Conservation (phyloP, 2,329 filamentous ascomycete species). For the Berkeleyomyces rouxiae region DNA sequence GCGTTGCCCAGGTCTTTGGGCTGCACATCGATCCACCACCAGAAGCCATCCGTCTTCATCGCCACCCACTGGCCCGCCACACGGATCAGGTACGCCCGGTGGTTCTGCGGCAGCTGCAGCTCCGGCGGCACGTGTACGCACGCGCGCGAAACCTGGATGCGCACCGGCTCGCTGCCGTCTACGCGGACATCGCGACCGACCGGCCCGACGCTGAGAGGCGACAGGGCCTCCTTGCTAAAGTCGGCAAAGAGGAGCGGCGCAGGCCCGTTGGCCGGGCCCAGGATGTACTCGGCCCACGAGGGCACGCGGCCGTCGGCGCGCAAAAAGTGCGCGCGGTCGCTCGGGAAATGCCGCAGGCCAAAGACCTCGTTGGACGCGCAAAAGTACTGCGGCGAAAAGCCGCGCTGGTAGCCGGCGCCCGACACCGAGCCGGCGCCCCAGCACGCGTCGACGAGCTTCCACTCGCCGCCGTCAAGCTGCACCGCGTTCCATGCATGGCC, state of each 20-base stretch:
- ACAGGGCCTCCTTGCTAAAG: constrained; percentile 34
- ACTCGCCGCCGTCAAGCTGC: constrained; percentile 66
- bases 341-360: constrained; percentile 63
- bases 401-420: constrained; percentile 41
- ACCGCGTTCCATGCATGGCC: constrained; percentile 91
- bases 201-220: constrained; percentile 42
- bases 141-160: constrained; percentile 64
- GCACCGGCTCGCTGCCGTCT: constrained; percentile 37
- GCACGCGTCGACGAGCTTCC: constrained; percentile 83
- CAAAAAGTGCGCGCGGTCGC: constrained; percentile 52
- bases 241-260: constrained; percentile 31
- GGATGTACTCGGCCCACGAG: constrained; percentile 69
- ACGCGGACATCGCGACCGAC: constrained; percentile 38
- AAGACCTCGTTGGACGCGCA: constrained; percentile 60
- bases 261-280: constrained; percentile 38
- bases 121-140: constrained; percentile 44
- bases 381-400: constrained; percentile 49
- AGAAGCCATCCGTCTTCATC: constrained; percentile 60
- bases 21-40: constrained; percentile 67
- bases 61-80: constrained; percentile 29
- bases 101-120: not conserved
- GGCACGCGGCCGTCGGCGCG: constrained; percentile 51
- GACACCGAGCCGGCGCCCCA: constrained; percentile 74
- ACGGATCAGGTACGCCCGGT: not conserved
- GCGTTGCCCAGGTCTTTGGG: constrained; percentile 47